A percentile compares a stretch with the other conserved stretches of the same genome.
These are phyloP conservation scores for Yamadazyma takamatsuzukensis DNA, from an alignment of 805 yeast genomes.

Conservation along the genomic window DNA sequence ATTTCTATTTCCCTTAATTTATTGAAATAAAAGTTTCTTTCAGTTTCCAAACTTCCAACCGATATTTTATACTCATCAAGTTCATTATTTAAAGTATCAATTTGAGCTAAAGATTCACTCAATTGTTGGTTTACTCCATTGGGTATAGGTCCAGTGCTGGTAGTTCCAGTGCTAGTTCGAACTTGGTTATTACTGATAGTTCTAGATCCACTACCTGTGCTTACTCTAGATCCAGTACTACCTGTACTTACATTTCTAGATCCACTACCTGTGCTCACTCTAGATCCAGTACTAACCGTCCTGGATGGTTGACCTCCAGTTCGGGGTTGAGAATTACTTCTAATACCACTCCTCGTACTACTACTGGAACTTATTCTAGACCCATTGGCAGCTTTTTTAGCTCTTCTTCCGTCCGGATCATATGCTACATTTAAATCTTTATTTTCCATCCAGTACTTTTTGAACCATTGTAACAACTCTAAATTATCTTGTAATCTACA, in stretches of 20 bases:
- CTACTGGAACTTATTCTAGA: constrained; percentile 1
- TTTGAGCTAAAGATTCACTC: constrained; percentile 38
- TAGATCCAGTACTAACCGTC: too few species aligned
- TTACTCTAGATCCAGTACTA: neutral
- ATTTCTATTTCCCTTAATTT: constrained; percentile 88
- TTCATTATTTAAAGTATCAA: constrained; percentile 46
- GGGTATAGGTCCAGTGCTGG: too few species aligned
- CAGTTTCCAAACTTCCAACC: constrained; percentile 68
- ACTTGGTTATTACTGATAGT: too few species aligned
- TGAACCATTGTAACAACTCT: constrained; percentile 92
- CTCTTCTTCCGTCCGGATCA: constrained; percentile 51
- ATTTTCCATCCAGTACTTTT: constrained; percentile 74
- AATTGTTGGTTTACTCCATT: constrained; percentile 44
- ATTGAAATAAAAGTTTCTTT: constrained; percentile 86
- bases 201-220: neutral
- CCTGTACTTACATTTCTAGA: too few species aligned
- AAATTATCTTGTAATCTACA: constrained; percentile 92
- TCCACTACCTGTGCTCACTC: too few species aligned
- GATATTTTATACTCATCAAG: constrained; percentile 54
- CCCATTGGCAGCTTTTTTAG: constrained; percentile 1
- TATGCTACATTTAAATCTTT: constrained; percentile 57
- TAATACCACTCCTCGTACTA: constrained; percentile 1
- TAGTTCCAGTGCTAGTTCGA: too few species aligned
- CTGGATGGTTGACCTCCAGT: too few species aligned
- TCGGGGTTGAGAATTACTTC: too few species aligned